Base-by-base conservation (phyloP, 1,284 basidiomycete genomes). In the Naganishia liquefaciens region DNA sequence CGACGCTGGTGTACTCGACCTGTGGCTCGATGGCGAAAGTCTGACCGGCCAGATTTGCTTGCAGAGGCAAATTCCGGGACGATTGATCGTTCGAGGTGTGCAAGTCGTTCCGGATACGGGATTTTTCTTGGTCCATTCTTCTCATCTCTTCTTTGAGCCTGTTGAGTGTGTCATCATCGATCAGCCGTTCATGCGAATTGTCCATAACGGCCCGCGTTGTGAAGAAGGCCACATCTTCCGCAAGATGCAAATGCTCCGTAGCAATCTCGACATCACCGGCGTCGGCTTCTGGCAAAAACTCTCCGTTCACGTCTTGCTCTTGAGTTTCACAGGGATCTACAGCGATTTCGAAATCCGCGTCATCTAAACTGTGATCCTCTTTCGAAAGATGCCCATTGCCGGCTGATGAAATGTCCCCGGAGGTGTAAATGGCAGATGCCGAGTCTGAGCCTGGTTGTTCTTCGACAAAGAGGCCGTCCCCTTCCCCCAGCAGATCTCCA, bases 121-220 rank as follows among this genome's bases (percentile, higher is more conserved):
- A 50, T 33, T 60, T 42, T 25, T 39, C 33, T 21, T 60, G 46
- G 37, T 60, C 57, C 44, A 60, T 60, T 27, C 57, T 60, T n/a
- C 37, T 60, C 57, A 60, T 60, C 21, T 60, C 57, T n/a, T 60
- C 57, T 27, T 60, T 47, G 15, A 60, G 13, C 44, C 57, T 47
- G 21, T 60, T 37, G 46, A 60, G 46, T 27, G 57, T 60, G 11
- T 60, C 57, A 21, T 60, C 57, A 19, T 60, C 57, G 5, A 60
- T 39, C 2, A 60, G 46, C 15, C 28, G 46, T 23, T 50, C 33
- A 23, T 47, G 25, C 23, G 21, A 50, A 23, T 25, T 49, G 46
- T 40, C 47, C 33, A 27, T 47, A 25, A 50, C 19, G 6, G 43
- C 17, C 2, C 28, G 43, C 43, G 46, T 40, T 10, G 30, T 13